These are phyloP conservation scores for Remersonia thermophila DNA, from an alignment of 2,329 filamentous ascomycete genomes.

Conservation along the genomic window DNA sequence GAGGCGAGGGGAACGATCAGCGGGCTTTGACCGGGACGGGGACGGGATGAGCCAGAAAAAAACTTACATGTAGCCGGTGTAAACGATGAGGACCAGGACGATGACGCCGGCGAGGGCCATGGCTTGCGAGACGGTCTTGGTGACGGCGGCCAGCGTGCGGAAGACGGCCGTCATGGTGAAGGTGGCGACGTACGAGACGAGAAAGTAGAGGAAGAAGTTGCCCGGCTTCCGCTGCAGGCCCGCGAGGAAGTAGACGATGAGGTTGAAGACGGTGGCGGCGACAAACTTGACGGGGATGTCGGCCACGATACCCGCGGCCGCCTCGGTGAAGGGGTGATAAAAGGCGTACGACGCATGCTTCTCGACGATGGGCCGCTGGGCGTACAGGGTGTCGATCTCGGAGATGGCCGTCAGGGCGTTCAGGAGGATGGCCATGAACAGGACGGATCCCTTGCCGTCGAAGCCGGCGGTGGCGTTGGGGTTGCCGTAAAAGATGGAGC, in stretches of 20 bases:
- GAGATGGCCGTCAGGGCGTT: slow-evolving; percentile 18
- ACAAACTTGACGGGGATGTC: slow-evolving; percentile 48
- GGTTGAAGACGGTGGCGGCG: slow-evolving; percentile 37
- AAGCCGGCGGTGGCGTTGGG: slow-evolving; percentile 39
- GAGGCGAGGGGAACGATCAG: neutral
- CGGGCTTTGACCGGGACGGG: too few species aligned
- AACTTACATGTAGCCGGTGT: slow-evolving; percentile 41
- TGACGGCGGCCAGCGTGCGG: slow-evolving; percentile 58
- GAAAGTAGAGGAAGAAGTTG: slow-evolving; percentile 64
- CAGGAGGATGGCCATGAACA: slow-evolving; percentile 33
- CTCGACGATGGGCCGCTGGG: slow-evolving; percentile 35
- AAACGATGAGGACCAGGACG: slow-evolving; percentile 47
- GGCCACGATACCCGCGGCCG: slow-evolving; percentile 39
- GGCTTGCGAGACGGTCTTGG: slow-evolving; percentile 50
- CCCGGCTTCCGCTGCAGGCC: slow-evolving; percentile 44
- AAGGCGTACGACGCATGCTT: slow-evolving; percentile 38
- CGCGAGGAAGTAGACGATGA: slow-evolving; percentile 46
- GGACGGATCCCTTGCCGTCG: slow-evolving; percentile 36
- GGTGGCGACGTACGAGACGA: slow-evolving; percentile 56
- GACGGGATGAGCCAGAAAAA: neutral
- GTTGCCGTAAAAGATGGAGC: slow-evolving; percentile 51
- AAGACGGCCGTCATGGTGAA: slow-evolving; percentile 69
- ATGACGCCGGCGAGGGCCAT: slow-evolving; percentile 40
- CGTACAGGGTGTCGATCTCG: slow-evolving; percentile 23
- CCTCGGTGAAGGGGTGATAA: slow-evolving; percentile 41